Evolutionary conservation across 805 yeast species (phyloP).

Genomic region (Clavispora vitiphila): DNA sequence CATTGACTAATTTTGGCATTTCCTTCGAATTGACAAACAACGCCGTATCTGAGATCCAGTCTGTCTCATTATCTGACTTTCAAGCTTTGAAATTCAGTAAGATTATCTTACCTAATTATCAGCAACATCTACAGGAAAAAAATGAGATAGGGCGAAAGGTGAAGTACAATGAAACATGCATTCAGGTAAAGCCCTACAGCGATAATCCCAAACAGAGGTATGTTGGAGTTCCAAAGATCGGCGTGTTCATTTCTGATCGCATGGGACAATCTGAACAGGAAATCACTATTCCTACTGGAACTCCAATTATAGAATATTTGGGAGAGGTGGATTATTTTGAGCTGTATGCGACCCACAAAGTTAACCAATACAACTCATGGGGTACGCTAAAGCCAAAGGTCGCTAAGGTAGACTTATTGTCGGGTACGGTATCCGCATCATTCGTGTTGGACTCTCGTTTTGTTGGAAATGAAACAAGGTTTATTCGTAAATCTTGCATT

Average conservation of each 20-base stretch:
- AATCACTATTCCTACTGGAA: slow-evolving; percentile 36
- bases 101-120: slow-evolving; percentile 30
- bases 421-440: slow-evolving; percentile 38
- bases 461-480: slow-evolving; percentile 71
- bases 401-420: slow-evolving; percentile 17
- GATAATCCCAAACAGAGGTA: slow-evolving; percentile 57
- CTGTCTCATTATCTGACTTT: slow-evolving; percentile 23
- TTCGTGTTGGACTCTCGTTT: slow-evolving; percentile 76
- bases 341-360: slow-evolving; percentile 57
- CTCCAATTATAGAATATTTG: slow-evolving; percentile 53
- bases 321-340: slow-evolving; percentile 71
- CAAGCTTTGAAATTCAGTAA: slow-evolving; percentile 27
- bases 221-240: slow-evolving; percentile 65
- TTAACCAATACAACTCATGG: slow-evolving; percentile 73
- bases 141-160: slow-evolving; percentile 24
- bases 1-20: slow-evolving; percentile 20
- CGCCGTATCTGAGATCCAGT: slow-evolving; percentile 10
- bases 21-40: slow-evolving; percentile 5
- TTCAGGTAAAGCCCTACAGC: slow-evolving; percentile 52
- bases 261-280: slow-evolving; percentile 8
- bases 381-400: slow-evolving; percentile 55
- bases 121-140: slow-evolving; percentile 27
- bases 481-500: slow-evolving; percentile 67
- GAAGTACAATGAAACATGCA: slow-evolving; percentile 22
- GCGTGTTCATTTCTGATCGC: slow-evolving; percentile 43